Evolutionary conservation across 176 grass and related monocot genomes (phyloP), one percentile per base, ranked within the genome.

Genomic region (Zizania latifolia): DNA sequence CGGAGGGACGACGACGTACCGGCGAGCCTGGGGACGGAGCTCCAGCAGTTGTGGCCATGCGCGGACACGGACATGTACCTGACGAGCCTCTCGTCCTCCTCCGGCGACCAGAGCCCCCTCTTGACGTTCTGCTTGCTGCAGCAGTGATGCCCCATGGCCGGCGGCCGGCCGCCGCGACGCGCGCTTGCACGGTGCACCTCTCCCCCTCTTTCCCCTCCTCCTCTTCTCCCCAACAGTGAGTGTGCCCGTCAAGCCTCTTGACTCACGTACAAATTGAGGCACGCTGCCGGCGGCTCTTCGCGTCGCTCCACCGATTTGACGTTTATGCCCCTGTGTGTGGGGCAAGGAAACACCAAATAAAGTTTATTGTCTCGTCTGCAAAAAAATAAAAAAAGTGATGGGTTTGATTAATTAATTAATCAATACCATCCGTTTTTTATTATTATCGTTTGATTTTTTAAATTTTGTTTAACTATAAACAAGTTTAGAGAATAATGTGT

Each of bases 101-200:
- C 95, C 60, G 95, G 95, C 63, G 95, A 99, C 95, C 95, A 99
- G 10, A 99, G 79, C 33, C 95, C 95, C n/a, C 91, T 74, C 82
- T 99, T 99, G 67, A 99, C 90, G 91, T 92, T 99, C 83, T 99
- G 95, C 89, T 99, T 99, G 91, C 82, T 94, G 84, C 95, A 99
- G 79, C 95, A 99, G 72, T 86, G 89, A 64, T 99, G 95, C 84
- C 95, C 92, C 95, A 99, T 99, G 36, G 63, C 50, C 24, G n/a
- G 72, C n/a, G 11, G 24, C 37, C 40, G 58, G 63, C 22, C 48
- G 38, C 34, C n/a, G 3, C 43, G 14, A 17, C 43, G 43, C 62
- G 5, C 4, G 2, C 37, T 16, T 16, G n/a, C n/a, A n/a, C n/a
- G n/a, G 24, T 2, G 69, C 2, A n/a, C 48, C 13, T 35, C 5